These are phyloP conservation scores for Lepiota brunneoincarnata DNA, from an alignment of 768 basidiomycete genomes.

Conservation along the genomic window DNA sequence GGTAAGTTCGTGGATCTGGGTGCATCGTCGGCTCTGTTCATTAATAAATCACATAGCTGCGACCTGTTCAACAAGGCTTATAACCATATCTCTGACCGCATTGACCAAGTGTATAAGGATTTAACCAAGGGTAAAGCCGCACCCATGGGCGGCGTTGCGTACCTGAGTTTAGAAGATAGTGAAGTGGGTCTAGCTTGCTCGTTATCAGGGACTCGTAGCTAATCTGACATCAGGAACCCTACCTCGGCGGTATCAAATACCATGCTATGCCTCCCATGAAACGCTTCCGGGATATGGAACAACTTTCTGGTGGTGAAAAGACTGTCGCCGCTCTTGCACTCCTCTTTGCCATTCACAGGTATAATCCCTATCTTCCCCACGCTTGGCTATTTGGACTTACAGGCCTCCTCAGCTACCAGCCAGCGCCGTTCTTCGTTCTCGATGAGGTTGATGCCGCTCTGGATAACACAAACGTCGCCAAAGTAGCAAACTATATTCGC, in stretches of 20 bases:
- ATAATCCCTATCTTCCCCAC: constrained; percentile 9
- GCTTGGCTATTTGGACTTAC: not conserved
- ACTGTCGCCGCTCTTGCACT: constrained; percentile 97
- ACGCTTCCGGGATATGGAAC: constrained; percentile 98
- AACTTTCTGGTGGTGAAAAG: constrained; percentile 97
- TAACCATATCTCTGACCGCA: constrained; percentile 91
- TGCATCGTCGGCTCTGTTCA: not conserved
- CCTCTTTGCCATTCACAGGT: constrained; percentile 96
- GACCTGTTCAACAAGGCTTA: constrained; percentile 96
- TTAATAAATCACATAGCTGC: constrained; percentile 30
- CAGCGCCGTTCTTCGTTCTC: constrained; percentile 97
- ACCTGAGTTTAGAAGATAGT: constrained; percentile 92
- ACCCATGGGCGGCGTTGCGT: constrained; percentile 95
- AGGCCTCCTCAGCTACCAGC: constrained; percentile 73
- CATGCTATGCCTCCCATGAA: constrained; percentile 99
- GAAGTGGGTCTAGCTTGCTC: constrained; percentile 57
- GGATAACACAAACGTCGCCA: constrained; percentile 98
- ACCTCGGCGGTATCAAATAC: constrained; percentile 78
- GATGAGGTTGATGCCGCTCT: constrained; percentile 98
- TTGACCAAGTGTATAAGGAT: constrained; percentile 96
- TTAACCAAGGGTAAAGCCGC: constrained; percentile 93
- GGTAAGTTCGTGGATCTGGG: constrained; percentile 45
- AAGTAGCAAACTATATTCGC: constrained; percentile 91
- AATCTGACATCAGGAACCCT: constrained; percentile 25
- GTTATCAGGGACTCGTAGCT: not conserved